Evolutionary conservation across 345 rosid genomes (phyloP).

Genomic region (Eucalyptus globulus): DNA sequence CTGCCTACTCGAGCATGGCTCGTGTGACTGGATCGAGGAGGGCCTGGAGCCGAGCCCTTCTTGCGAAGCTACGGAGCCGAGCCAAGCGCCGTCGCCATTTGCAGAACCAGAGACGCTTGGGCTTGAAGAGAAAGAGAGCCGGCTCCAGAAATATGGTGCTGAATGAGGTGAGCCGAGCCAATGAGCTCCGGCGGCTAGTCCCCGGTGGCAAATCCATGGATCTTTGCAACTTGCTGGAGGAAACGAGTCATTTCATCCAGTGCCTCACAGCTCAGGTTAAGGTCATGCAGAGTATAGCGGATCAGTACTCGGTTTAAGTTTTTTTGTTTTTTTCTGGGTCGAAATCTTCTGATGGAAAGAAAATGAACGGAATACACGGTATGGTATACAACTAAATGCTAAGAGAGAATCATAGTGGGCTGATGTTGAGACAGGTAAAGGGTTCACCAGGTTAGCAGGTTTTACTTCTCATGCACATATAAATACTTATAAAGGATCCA

Average conservation of each 20-base stretch:
- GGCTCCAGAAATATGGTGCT: neutral
- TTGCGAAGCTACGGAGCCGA: neutral
- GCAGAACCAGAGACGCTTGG: neutral
- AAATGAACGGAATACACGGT: neutral
- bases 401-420: neutral
- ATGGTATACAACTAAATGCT: neutral
- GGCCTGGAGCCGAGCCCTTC: conserved; percentile 27
- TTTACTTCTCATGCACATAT: neutral
- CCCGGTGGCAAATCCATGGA: conserved; percentile 25
- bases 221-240: conserved; percentile 15
- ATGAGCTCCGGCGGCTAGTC: conserved; percentile 11
- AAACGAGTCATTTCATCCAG: conserved; percentile 20
- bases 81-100: neutral
- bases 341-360: neutral
- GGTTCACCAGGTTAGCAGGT: neutral
- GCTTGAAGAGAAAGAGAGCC: neutral
- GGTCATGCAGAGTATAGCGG: conserved; percentile 23
- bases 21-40: conserved; percentile 9
- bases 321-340: neutral
- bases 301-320: neutral
- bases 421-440: neutral
- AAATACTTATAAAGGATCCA: neutral
- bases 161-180: neutral
- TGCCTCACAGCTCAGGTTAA: conserved; percentile 20
- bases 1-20: conserved; percentile 21